A percentile compares a stretch with the other conserved stretches of the same genome.
Evolutionary conservation across 2,329 filamentous ascomycete species (phyloP).

Genomic region (Cercospora beticola): DNA sequence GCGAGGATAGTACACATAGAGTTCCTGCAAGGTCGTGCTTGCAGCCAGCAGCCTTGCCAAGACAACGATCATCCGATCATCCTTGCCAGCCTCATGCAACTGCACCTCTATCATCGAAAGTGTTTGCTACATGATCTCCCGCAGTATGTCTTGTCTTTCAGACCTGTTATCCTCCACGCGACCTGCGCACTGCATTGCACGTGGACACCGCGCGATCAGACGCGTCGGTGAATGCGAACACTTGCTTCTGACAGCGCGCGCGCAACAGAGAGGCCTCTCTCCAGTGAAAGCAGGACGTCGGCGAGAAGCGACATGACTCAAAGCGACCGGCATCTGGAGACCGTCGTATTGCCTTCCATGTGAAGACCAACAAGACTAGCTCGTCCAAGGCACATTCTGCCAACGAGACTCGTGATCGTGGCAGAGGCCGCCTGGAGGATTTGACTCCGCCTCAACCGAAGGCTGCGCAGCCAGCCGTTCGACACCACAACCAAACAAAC

Average conservation of each 20-base stretch:
- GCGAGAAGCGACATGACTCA: constrained; percentile 6
- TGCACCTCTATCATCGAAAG: background rate
- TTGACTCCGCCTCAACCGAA: constrained; percentile 7
- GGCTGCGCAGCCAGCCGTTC: constrained; percentile 1
- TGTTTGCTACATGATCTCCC: background rate
- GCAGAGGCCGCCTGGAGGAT: constrained; percentile 11
- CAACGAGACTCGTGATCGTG: background rate
- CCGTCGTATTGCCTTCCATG: background rate
- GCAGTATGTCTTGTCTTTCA: background rate
- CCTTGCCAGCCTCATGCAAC: background rate
- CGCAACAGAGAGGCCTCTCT: background rate
- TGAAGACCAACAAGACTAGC: background rate
- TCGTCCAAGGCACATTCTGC: background rate
- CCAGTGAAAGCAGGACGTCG: background rate
- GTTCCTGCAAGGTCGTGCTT: background rate
- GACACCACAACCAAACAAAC: background rate
- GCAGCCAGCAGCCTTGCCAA: background rate
- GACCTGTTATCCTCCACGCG: background rate
- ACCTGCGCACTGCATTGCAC: background rate
- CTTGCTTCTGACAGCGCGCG: background rate
- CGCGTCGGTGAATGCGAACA: background rate
- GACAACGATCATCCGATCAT: background rate
- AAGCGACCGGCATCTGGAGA: background rate
- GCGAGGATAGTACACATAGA: background rate
- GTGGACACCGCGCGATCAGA: background rate